Base-by-base conservation (phyloP, 805 yeast species). In the Torulaspora indica region DNA sequence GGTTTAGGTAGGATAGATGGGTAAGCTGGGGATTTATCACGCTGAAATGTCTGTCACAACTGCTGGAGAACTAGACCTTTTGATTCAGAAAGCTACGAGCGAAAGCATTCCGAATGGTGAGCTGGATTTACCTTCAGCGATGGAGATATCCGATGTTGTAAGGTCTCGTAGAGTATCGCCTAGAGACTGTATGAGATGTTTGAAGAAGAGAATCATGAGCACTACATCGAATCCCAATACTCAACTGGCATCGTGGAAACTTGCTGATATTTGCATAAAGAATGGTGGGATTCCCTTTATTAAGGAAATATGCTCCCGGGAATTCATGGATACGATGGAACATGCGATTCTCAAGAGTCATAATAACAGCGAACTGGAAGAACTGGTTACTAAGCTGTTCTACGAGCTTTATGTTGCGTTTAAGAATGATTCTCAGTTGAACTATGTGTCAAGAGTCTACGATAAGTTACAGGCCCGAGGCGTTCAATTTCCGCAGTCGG, bases 21-120 rank as follows among this genome's bases (percentile, higher is more conserved):
- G 14, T 12, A 31, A 9, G 8, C n/a, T 14, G 18, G 5, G 34
- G 9, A 12, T 31, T 13, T 14, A 17, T 10, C 30, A 10, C 10
- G 30, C 31, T 27, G 38, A 14, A 4, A 56, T 56, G 59, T 54
- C 61, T n/a, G 46, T 61, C 47, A 54, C 66, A 24, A 50, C 57
- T 8, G 52, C 60, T 20, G 47, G 56, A 9, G 67, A 70, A 18
- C 54, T 85, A 31, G 93, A 84, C 53, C 73, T 70, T 38, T 77
- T 82, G 53, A 79, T 90, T 30, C 77, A 75, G 43, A 78, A 75
- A 50, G 95, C 96, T 13, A 87, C 96, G 1, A 82, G 90, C 30
- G 95, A 88, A 62, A 71, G 85, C n/a, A 83, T 90, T 36, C 97
- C 97, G 4, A 79, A 83, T 58, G 97, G 97, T 2, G 96, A 90